Evolutionary conservation across 1,284 basidiomycete genomes (phyloP), one percentile per base, ranked within the genome.

Genomic region (Pascua guehoae): DNA sequence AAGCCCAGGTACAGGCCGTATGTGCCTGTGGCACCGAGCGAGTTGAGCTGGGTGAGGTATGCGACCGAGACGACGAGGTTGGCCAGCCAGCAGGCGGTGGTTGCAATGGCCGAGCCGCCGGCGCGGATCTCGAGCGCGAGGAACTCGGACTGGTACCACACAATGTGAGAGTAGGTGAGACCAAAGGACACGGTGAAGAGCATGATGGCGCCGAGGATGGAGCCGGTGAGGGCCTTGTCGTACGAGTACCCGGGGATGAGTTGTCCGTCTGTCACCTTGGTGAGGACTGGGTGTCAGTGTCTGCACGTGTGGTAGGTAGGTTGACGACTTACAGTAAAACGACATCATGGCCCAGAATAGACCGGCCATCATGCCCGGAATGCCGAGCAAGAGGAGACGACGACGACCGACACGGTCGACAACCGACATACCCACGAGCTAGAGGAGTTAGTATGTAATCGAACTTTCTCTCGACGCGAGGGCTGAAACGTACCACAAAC

Each of bases 81-180:
- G 45, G 63, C 62, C 12, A 61, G 36, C 62, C 63, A 68, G 41
- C 51, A 61, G 12, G 58, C 49, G 37, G 53, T 61, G 17, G 64
- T 59, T 14, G 59, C 48, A 14, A 66, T 55, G 12, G 55, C 62
- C 2, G 54, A 54, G 15, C 73, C 74, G 10, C 66, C 47, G 39
- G 69, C 69, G 17, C 74, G 64, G 12, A 71, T 70, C 54, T 74
- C 67, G 24, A 72, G 67, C 8, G 67, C 60, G 44, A 71, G 64
- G 61, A 71, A 69, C 51, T 76, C 74, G 41, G 62, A 61, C 46
- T 63, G 61, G 51, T 69, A 70, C 73, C 75, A 77, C 15, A 67
- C 66, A 8, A 77, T 61, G 53, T 73, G 71, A 14, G 68, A 67
- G 37, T 72, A 66, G 40, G 70, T 66, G 15, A 65, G 49, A 16